Conservation (phyloP, 371 early-diverging fungal species). For the Paraphysoderma sedebokerense region DNA sequence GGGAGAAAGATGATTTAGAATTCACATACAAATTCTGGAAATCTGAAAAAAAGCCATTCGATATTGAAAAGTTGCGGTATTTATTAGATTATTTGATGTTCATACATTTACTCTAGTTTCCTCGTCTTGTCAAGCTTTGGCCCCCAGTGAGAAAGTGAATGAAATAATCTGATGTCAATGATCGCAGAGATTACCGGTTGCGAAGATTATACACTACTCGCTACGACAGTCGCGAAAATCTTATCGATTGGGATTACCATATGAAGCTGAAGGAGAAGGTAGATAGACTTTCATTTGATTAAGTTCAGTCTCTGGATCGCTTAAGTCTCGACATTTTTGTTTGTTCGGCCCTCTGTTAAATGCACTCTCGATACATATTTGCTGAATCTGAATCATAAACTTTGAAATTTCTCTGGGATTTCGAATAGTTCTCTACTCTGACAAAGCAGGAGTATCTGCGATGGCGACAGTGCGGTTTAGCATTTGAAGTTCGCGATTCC, state of each 20-base stretch:
- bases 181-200: conserved; percentile 20
- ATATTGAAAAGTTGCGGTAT: conserved; percentile 15
- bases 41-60: conserved; percentile 8
- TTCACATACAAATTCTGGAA: conserved; percentile 23
- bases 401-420: no score
- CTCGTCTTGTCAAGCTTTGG: no score
- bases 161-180: no score
- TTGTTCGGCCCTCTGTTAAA: no score
- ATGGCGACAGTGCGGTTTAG: conserved; percentile 18
- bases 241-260: conserved; percentile 34
- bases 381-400: no score
- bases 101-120: conserved; percentile 2
- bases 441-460: conserved; percentile 14
- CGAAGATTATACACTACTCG: conserved; percentile 10
- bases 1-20: conserved; percentile 31
- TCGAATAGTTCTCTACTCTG: no score
- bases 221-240: conserved; percentile 23
- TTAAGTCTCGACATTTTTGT: no score
- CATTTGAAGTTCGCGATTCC: conserved; percentile 17
- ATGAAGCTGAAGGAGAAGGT: conserved; percentile 22
- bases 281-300: neutral
- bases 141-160: no score
- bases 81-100: neutral
- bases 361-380: no score
- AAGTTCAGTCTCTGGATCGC: no score